phyloP scores from a whole-genome alignment of 768 basidiomycete genomes.

The Cystobasidium onofrii region DNA sequence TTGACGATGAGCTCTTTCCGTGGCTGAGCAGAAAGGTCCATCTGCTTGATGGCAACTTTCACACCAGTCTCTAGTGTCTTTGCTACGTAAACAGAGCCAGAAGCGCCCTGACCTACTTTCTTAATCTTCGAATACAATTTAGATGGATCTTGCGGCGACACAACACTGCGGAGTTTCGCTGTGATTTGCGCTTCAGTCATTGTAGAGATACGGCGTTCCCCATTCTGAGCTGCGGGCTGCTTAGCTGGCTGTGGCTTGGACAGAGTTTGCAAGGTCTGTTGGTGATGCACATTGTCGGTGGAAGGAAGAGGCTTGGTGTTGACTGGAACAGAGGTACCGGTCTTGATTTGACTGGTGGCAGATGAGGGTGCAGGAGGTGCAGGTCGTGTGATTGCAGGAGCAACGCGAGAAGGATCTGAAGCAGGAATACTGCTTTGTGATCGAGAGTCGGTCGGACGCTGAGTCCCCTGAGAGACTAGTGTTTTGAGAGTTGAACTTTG shows the following conservation, averaged over 20 bases:
- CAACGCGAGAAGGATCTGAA: not conserved
- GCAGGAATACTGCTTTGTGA: not conserved
- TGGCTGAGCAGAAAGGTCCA: slow-evolving; percentile 79
- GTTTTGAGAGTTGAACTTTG: not conserved
- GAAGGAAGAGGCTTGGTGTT: slow-evolving; percentile 28
- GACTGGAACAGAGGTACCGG: not conserved
- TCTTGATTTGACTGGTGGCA: not conserved
- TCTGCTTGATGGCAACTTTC: slow-evolving; percentile 88
- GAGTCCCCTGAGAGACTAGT: not conserved
- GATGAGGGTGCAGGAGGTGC: not conserved
- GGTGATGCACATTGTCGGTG: slow-evolving; percentile 37
- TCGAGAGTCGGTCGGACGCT: not conserved
- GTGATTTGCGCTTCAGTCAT: slow-evolving; percentile 98
- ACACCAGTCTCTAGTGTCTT: slow-evolving; percentile 81
- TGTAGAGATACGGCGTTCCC: slow-evolving; percentile 80
- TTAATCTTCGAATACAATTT: slow-evolving; percentile 88
- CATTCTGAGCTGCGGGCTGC: slow-evolving; percentile 34
- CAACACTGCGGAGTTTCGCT: slow-evolving; percentile 88
- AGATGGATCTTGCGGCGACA: slow-evolving; percentile 78
- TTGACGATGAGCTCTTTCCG: slow-evolving; percentile 99
- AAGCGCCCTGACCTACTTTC: slow-evolving; percentile 97
- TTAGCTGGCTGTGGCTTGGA: slow-evolving; percentile 53
- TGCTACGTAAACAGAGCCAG: slow-evolving; percentile 95
- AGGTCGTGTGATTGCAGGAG: not conserved
- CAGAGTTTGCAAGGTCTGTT: slow-evolving; percentile 40